Conservation (phyloP, 208 protist species). For the Kentomonas sorsogonicus region DNA sequence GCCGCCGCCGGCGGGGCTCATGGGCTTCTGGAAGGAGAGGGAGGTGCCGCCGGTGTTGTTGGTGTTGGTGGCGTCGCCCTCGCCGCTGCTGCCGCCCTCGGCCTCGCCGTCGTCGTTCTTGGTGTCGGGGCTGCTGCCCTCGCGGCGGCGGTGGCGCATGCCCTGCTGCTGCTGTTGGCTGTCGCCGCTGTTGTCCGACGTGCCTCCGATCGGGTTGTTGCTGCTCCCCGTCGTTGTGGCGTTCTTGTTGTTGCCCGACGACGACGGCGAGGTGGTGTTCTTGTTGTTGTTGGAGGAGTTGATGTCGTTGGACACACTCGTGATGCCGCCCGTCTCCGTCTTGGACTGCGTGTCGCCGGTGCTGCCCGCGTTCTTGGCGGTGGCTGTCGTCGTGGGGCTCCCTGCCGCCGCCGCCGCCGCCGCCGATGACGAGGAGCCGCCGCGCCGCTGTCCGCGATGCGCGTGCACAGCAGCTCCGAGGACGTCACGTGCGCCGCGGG, state of each 20-base stretch:
- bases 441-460: no score
- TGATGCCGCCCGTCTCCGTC: slow-evolving; percentile 6
- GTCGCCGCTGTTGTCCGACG: background rate
- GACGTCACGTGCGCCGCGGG: no score
- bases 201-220: slow-evolving; percentile 4
- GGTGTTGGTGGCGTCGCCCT: no score
- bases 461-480: no score
- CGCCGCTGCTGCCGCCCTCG: no score
- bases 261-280: background rate
- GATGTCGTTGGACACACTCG: background rate
- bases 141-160: no score
- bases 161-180: background rate
- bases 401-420: slow-evolving; percentile 1
- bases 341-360: no score
- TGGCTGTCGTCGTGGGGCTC: no score
- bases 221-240: background rate
- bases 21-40: no score
- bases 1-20: no score
- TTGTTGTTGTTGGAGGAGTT: background rate
- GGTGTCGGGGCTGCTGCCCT: background rate
- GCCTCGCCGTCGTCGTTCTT: background rate
- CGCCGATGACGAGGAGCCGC: no score
- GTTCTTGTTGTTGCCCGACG: background rate
- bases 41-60: slow-evolving; percentile 7
- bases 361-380: no score